A percentile compares a stretch with the other conserved stretches of the same genome.
These are phyloP conservation scores for Curvularia verruculosa DNA, from an alignment of 2,329 filamentous ascomycete species.

Conservation along the genomic window DNA sequence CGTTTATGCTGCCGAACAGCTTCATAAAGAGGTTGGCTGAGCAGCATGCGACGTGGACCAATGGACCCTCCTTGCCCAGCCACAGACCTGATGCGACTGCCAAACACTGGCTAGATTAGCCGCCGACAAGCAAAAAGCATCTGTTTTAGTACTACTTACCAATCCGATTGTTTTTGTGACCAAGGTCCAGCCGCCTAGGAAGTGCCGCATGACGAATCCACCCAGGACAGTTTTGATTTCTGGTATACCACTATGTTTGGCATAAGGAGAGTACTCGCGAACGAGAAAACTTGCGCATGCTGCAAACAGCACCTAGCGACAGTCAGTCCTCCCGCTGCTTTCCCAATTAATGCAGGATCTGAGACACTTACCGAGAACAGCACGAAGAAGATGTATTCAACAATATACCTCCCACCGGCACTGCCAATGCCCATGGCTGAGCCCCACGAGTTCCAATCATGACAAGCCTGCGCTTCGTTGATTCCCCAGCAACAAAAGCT, in stretches of 20 bases:
- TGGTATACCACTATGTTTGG: slow-evolving; percentile 93
- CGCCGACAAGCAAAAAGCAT: slow-evolving; percentile 20
- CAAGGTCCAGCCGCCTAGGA: slow-evolving; percentile 87
- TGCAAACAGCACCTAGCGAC: slow-evolving; percentile 72
- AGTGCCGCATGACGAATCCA: slow-evolving; percentile 87
- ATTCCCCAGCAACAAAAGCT: slow-evolving; percentile 94
- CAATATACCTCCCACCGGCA: slow-evolving; percentile 73
- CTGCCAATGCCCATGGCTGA: slow-evolving; percentile 71
- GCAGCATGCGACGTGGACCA: slow-evolving; percentile 96
- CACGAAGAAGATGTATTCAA: slow-evolving; percentile 88
- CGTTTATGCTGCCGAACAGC: slow-evolving; percentile 77
- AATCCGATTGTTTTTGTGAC: slow-evolving; percentile 87
- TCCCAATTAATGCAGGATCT: background rate
- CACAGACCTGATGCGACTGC: slow-evolving; percentile 94
- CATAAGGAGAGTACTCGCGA: slow-evolving; percentile 81
- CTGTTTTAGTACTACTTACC: slow-evolving; percentile 56
- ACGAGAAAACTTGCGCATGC: slow-evolving; percentile 79
- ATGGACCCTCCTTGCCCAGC: slow-evolving; percentile 93
- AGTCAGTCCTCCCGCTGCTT: slow-evolving; percentile 23
- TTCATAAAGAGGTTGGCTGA: slow-evolving; percentile 95
- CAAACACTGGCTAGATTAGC: slow-evolving; percentile 67
- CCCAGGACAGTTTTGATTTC: slow-evolving; percentile 97
- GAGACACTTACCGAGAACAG: slow-evolving; percentile 72
- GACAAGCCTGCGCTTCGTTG: slow-evolving; percentile 74
- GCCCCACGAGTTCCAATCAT: slow-evolving; percentile 88